phyloP scores from a whole-genome alignment of 129 eudicot genomes.

The Arctium minus region DNA sequence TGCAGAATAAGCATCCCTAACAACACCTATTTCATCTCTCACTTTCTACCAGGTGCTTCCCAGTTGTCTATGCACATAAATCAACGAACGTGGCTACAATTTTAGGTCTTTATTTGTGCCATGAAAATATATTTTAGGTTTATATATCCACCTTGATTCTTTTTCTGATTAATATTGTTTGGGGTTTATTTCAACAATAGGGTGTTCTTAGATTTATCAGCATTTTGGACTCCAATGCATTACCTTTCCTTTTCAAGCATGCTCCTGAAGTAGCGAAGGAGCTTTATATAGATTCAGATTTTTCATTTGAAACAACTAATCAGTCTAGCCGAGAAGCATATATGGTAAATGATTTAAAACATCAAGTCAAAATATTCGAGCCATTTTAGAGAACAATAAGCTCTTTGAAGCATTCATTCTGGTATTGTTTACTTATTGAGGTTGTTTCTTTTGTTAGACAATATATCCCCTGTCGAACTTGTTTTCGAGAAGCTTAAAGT shows the following conservation, averaged over 20 bases:
- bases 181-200: too few species aligned
- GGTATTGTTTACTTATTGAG: not conserved
- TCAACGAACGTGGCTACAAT: too few species aligned
- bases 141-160: too few species aligned
- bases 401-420: not conserved
- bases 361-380: not conserved
- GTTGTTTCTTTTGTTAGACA: slow-evolving; percentile 46
- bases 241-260: not conserved
- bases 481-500: slow-evolving; percentile 81
- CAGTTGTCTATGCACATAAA: too few species aligned
- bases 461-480: slow-evolving; percentile 65
- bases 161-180: too few species aligned
- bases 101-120: too few species aligned
- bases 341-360: slow-evolving; percentile 50
- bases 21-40: too few species aligned
- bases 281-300: slow-evolving; percentile 47
- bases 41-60: too few species aligned
- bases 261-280: slow-evolving; percentile 72
- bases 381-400: not conserved
- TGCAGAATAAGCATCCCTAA: too few species aligned
- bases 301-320: slow-evolving; percentile 47
- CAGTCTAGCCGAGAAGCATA: slow-evolving; percentile 54
- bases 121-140: too few species aligned
- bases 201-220: too few species aligned
- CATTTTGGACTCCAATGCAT: too few species aligned